phyloP scores from a whole-genome alignment of 2,329 filamentous ascomycete species.

The Helminthosporium solani region DNA sequence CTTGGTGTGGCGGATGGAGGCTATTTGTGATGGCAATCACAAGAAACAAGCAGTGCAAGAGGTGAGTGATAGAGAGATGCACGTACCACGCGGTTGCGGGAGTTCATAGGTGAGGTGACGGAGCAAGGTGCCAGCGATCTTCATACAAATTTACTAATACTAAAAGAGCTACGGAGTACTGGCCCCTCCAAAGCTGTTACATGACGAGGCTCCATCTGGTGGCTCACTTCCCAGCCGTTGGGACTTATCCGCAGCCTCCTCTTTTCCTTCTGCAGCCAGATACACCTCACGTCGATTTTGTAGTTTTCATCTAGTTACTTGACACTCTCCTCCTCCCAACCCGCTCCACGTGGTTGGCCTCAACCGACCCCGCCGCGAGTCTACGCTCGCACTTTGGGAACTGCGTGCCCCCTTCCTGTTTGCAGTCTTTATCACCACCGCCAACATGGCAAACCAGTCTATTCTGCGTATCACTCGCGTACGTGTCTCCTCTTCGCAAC shows the following conservation, averaged over 20 bases:
- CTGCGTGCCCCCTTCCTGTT: not conserved
- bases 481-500: constrained; percentile 29
- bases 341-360: not conserved
- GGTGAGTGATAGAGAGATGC: not conserved
- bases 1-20: no score
- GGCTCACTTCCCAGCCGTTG: no score
- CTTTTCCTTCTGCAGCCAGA: no score
- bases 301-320: no score
- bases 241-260: no score
- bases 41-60: not conserved
- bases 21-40: no score
- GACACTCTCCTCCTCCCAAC: not conserved
- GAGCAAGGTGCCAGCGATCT: no score
- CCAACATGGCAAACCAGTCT: constrained; percentile 75
- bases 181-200: no score
- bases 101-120: not conserved
- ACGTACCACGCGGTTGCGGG: not conserved
- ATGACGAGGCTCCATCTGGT: no score
- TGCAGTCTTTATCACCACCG: not conserved
- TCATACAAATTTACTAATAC: no score
- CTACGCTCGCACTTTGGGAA: not conserved
- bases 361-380: not conserved
- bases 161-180: no score
- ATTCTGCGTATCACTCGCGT: constrained; percentile 86
- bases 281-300: no score